Evolutionary conservation across 345 rosid genomes (phyloP).

Genomic region (Sonneratia alba): DNA sequence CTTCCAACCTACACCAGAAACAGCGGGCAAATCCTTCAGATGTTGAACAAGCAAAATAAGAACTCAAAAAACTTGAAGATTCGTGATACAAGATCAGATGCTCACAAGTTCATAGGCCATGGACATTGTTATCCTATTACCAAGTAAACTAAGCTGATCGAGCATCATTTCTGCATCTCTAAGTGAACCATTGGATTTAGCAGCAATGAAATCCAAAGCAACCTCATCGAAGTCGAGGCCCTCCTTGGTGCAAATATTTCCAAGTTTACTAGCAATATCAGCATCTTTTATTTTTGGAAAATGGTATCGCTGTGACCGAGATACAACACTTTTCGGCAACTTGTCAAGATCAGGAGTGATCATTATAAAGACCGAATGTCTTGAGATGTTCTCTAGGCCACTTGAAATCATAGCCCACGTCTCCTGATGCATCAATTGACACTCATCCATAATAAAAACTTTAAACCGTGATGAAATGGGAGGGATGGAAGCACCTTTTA

Average conservation of each 20-base stretch:
- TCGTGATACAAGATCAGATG: constrained; percentile 11
- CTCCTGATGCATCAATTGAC: constrained; percentile 68
- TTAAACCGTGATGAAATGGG: constrained; percentile 70
- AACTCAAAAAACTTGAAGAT: background rate
- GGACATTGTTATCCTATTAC: constrained; percentile 66
- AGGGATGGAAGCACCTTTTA: constrained; percentile 54
- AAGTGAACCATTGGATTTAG: constrained; percentile 89
- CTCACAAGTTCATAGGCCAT: constrained; percentile 84
- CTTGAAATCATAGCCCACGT: constrained; percentile 66
- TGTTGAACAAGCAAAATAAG: constrained; percentile 5
- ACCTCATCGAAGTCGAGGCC: constrained; percentile 59
- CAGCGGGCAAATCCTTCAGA: background rate
- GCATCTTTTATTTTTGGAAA: constrained; percentile 62
- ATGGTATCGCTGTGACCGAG: constrained; percentile 72
- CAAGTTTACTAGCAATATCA: constrained; percentile 56
- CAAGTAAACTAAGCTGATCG: constrained; percentile 86
- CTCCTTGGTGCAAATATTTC: constrained; percentile 60
- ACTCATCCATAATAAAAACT: constrained; percentile 75
- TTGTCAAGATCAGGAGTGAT: constrained; percentile 76
- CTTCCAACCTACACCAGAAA: constrained; percentile 58
- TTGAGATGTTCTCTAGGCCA: constrained; percentile 57
- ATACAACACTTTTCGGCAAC: constrained; percentile 64
- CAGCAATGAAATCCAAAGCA: constrained; percentile 79
- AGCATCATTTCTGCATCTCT: constrained; percentile 95
- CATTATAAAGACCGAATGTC: constrained; percentile 60